Evolutionary conservation across 2,329 filamentous ascomycete genomes (phyloP).

Genomic region (Amesomyces nigricolor): DNA sequence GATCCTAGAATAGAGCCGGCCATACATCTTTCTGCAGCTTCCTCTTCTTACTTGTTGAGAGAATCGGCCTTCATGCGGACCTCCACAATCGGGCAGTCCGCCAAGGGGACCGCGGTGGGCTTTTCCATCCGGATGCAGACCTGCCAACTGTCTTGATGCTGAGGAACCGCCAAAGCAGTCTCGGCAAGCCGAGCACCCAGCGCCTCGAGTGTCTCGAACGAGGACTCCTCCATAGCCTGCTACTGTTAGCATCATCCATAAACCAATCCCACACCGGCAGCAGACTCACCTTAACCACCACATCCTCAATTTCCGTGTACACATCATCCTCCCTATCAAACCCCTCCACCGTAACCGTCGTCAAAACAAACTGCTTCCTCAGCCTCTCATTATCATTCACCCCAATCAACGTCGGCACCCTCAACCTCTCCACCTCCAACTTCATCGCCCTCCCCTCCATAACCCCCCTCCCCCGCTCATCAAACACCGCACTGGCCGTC

Average conservation of each 20-base stretch:
- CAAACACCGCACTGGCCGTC: constrained; percentile 41
- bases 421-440: constrained; percentile 51
- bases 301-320: constrained; percentile 52
- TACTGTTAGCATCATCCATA: constrained; percentile 8
- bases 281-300: constrained; percentile 53
- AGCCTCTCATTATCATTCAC: constrained; percentile 66
- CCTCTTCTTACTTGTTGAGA: background rate
- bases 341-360: constrained; percentile 57
- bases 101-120: constrained; percentile 66
- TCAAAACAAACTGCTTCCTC: constrained; percentile 60
- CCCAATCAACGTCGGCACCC: constrained; percentile 63
- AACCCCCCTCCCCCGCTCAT: constrained; percentile 15
- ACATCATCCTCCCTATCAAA: constrained; percentile 43
- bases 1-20: background rate
- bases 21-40: background rate
- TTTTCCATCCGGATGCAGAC: constrained; percentile 63
- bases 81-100: constrained; percentile 65
- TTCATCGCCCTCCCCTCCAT: constrained; percentile 28
- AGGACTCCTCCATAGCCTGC: constrained; percentile 50
- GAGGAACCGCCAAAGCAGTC: constrained; percentile 39
- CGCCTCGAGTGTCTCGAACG: constrained; percentile 59
- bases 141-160: constrained; percentile 39
- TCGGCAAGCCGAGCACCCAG: constrained; percentile 46
- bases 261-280: constrained; percentile 9
- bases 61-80: constrained; percentile 31